A percentile compares a stretch with the other conserved stretches of the same genome.
phyloP scores from a whole-genome alignment of 73 alveolate species.

The Tetrahymena borealis region DNA sequence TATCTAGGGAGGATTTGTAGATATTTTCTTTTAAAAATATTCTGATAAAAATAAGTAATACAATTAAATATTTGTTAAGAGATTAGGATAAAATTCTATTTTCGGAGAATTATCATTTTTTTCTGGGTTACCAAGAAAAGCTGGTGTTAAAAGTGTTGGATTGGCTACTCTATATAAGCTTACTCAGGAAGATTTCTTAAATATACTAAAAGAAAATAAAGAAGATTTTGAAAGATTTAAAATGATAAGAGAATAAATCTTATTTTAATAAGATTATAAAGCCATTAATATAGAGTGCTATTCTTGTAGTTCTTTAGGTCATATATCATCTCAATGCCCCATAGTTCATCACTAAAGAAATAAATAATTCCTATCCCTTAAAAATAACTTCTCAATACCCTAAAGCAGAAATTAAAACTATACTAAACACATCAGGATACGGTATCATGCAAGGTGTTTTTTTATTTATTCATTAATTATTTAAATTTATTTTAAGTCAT shows the following conservation, averaged over 20 bases:
- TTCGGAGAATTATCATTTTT: conserved; percentile 27
- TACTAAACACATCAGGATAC: neutral
- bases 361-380: neutral
- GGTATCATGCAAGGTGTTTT: neutral
- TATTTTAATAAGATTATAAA: neutral
- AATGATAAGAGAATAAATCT: neutral
- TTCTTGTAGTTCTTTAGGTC: neutral
- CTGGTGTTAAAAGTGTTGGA: conserved; percentile 4
- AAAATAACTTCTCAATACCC: neutral
- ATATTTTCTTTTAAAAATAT: neutral
- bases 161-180: neutral
- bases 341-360: neutral
- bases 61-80: neutral
- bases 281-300: neutral
- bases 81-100: neutral
- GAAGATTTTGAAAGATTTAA: conserved; percentile 3
- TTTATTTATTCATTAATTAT: no score
- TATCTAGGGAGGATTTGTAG: neutral
- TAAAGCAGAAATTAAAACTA: neutral
- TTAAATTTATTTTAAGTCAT: no score
- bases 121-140: conserved; percentile 29
- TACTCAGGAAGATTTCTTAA: neutral
- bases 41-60: neutral
- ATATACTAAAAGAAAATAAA: neutral
- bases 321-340: neutral